Percentiles rank a stretch among this genome's conserved stretches.
These are phyloP conservation scores for Diaporthe sp. DNA, from an alignment of 2,329 filamentous ascomycete species.

Conservation along the genomic window DNA sequence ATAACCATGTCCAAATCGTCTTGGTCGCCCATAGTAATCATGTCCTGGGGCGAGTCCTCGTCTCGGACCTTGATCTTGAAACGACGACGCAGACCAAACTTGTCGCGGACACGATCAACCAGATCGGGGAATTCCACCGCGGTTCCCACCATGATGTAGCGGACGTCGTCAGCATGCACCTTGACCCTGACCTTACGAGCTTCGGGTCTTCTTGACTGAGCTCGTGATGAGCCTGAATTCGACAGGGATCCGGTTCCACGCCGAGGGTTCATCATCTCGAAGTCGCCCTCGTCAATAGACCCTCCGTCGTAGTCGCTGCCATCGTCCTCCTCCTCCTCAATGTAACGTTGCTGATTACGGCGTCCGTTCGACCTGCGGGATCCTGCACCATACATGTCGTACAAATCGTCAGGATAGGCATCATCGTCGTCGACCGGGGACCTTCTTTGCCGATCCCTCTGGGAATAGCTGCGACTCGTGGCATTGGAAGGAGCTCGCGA, in stretches of 20 bases:
- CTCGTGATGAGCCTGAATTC: slow-evolving; percentile 59
- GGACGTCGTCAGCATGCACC: slow-evolving; percentile 89
- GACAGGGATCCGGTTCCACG: slow-evolving; percentile 52
- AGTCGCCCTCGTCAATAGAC: slow-evolving; percentile 80
- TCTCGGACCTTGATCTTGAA: slow-evolving; percentile 93
- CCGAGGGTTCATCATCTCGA: slow-evolving; percentile 77
- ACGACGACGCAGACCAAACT: slow-evolving; percentile 80
- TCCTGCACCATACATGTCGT: slow-evolving; percentile 66
- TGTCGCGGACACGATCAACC: slow-evolving; percentile 82
- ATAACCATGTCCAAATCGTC: slow-evolving; percentile 95
- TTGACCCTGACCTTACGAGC: slow-evolving; percentile 88
- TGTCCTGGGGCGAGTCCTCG: slow-evolving; percentile 82
- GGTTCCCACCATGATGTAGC: slow-evolving; percentile 87
- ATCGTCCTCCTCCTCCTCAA: slow-evolving; percentile 83
- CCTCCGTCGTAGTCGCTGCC: slow-evolving; percentile 78
- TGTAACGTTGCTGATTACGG: slow-evolving; percentile 68
- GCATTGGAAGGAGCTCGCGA: slow-evolving; percentile 58
- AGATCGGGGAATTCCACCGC: slow-evolving; percentile 82
- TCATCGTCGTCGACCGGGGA: slow-evolving; percentile 66
- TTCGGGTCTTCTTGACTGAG: slow-evolving; percentile 70
- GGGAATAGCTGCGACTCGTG: slow-evolving; percentile 55
- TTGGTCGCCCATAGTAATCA: slow-evolving; percentile 97
- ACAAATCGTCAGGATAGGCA: slow-evolving; percentile 76
- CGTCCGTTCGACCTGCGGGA: slow-evolving; percentile 48
- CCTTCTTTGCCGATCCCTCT: slow-evolving; percentile 49